Conservation (phyloP, 2,329 filamentous ascomycete species). For the Fusarium nanum region DNA sequence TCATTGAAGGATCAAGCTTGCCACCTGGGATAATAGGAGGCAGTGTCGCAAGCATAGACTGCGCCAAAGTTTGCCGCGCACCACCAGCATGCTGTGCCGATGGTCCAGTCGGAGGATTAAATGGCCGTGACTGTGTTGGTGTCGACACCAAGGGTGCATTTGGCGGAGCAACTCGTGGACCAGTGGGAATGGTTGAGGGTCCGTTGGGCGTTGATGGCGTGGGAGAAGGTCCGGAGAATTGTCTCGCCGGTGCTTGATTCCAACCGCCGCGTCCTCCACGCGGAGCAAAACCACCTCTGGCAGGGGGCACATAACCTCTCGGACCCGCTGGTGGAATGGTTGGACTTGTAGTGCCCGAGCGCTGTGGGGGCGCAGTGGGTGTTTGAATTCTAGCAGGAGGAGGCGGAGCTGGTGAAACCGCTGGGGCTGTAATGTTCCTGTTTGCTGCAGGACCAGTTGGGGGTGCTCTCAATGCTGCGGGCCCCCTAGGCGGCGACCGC, state of each 20-base stretch:
- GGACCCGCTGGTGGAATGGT: conserved; percentile 66
- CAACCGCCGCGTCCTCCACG: conserved; percentile 62
- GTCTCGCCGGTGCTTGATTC: conserved; percentile 51
- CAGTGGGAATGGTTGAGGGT: conserved; percentile 60
- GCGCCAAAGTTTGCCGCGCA: conserved; percentile 61
- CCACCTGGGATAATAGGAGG: conserved; percentile 66
- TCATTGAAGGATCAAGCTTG: conserved; percentile 62
- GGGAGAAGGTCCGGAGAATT: conserved; percentile 51
- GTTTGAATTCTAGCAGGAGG: conserved; percentile 52
- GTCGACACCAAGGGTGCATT: conserved; percentile 54
- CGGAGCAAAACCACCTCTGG: conserved; percentile 57
- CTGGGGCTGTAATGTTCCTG: conserved; percentile 55
- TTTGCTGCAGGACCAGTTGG: conserved; percentile 58
- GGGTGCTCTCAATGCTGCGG: conserved; percentile 63
- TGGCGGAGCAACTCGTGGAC: conserved; percentile 55
- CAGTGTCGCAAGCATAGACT: conserved; percentile 63
- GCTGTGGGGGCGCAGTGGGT: conserved; percentile 49
- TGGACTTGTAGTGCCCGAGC: conserved; percentile 58
- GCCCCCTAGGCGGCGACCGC: conserved; percentile 66
- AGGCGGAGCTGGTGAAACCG: conserved; percentile 50
- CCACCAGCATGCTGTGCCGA: conserved; percentile 53
- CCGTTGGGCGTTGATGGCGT: conserved; percentile 56
- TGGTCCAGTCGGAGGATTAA: conserved; percentile 70
- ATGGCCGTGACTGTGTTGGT: conserved; percentile 58
- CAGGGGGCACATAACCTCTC: conserved; percentile 62